A percentile compares a stretch with the other conserved stretches of the same genome.
Evolutionary conservation across 179 eudicot species (phyloP).

Genomic region (Camellia oleifera): DNA sequence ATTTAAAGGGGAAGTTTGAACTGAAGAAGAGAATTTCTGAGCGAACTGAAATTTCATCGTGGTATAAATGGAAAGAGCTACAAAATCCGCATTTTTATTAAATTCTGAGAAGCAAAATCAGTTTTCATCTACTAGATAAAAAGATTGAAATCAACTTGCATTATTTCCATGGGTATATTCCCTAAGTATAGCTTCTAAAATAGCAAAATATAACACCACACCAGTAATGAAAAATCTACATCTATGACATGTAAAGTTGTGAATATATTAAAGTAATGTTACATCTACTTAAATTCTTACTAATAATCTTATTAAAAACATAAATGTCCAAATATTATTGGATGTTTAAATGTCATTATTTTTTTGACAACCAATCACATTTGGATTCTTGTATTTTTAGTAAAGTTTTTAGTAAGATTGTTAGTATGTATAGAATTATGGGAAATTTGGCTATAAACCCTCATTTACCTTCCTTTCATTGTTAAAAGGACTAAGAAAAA

Average conservation of each 20-base stretch:
- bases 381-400: too few relatives aligned
- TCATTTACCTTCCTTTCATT: too few relatives aligned
- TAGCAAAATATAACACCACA: neutral
- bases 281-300: too few relatives aligned
- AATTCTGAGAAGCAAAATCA: neutral
- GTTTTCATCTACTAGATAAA: neutral
- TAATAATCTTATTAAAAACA: too few relatives aligned
- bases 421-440: too few relatives aligned
- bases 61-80: neutral
- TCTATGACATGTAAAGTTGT: neutral
- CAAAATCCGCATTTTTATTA: neutral
- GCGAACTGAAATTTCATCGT: neutral
- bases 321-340: too few relatives aligned
- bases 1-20: neutral
- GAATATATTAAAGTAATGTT: too few relatives aligned
- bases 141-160: constrained; percentile 12
- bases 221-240: neutral
- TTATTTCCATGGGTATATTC: neutral
- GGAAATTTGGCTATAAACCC: too few relatives aligned
- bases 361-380: too few relatives aligned
- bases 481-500: too few relatives aligned
- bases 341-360: too few relatives aligned
- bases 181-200: neutral
- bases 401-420: too few relatives aligned
- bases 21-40: neutral